phyloP scores from a whole-genome alignment of 352 stramenopile genomes.

The Thalassiosira livingstoniorum region DNA sequence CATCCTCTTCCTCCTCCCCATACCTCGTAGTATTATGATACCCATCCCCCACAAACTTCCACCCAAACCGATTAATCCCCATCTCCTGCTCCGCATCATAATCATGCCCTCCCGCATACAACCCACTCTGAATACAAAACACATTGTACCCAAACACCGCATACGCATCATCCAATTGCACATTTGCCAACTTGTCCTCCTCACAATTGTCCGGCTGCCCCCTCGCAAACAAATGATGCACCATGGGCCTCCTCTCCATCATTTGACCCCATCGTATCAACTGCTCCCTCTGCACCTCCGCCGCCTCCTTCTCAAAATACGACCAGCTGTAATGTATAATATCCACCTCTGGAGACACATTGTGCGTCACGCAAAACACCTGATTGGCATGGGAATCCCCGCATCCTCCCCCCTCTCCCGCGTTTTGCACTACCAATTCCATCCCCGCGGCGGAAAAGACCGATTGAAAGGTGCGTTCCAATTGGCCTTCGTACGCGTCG shows the following conservation, averaged over 20 bases:
- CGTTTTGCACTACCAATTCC: slow-evolving; percentile 43
- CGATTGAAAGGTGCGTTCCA: slow-evolving; percentile 30
- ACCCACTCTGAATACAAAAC: slow-evolving; percentile 43
- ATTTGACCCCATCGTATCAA: slow-evolving; percentile 33
- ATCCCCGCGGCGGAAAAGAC: slow-evolving; percentile 34
- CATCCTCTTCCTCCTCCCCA: slow-evolving; percentile 33
- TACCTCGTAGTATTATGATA: slow-evolving; percentile 52
- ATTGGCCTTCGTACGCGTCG: slow-evolving; percentile 38
- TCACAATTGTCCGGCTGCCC: slow-evolving; percentile 33
- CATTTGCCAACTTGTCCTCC: slow-evolving; percentile 14
- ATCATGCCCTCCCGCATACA: slow-evolving; percentile 41
- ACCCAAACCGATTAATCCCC: slow-evolving; percentile 40
- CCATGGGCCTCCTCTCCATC: slow-evolving; percentile 38
- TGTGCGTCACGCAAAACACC: slow-evolving; percentile 47
- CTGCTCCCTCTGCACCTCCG: slow-evolving; percentile 22
- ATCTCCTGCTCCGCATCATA: slow-evolving; percentile 31
- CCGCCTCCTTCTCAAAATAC: slow-evolving; percentile 39
- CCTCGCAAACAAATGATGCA: slow-evolving; percentile 40
- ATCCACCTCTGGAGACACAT: slow-evolving; percentile 38
- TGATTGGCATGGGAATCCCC: slow-evolving; percentile 41
- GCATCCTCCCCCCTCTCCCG: slow-evolving; percentile 45
- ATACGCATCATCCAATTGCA: slow-evolving; percentile 36
- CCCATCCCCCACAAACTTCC: slow-evolving; percentile 35
- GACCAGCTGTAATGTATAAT: slow-evolving; percentile 50
- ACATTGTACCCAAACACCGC: slow-evolving; percentile 39